phyloP scores from a whole-genome alignment of 2,329 filamentous ascomycete species.

The Ophioceras dolichostomum region DNA sequence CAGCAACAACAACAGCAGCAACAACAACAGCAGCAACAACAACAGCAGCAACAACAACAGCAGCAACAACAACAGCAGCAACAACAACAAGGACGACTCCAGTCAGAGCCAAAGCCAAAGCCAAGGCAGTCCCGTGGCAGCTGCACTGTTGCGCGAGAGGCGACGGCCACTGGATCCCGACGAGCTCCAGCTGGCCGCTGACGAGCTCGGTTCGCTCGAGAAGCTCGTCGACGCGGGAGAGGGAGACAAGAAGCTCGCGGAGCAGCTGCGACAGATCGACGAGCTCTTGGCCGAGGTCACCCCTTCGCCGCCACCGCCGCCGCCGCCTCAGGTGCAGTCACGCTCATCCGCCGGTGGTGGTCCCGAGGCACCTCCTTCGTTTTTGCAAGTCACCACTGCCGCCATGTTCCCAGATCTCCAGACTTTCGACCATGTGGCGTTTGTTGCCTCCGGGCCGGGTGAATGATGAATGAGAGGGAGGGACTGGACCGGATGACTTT shows the following conservation, averaged over 20 bases:
- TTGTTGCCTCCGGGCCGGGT: neutral
- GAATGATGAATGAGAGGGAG: too few relatives aligned
- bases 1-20: too few relatives aligned
- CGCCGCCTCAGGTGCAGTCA: too few relatives aligned
- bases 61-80: too few relatives aligned
- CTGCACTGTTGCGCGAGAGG: neutral
- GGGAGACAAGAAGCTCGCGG: neutral
- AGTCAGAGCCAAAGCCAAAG: too few relatives aligned
- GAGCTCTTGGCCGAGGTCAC: neutral
- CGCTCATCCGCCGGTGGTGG: too few relatives aligned
- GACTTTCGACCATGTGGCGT: neutral
- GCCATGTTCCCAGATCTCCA: neutral
- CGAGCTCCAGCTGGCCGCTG: neutral
- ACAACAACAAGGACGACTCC: too few relatives aligned
- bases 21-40: too few relatives aligned
- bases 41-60: too few relatives aligned
- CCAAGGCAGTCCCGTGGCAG: neutral
- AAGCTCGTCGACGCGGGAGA: neutral
- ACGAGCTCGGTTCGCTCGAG: neutral
- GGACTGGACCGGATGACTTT: neutral
- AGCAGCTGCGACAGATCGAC: neutral
- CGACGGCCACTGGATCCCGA: neutral
- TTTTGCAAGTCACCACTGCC: too few relatives aligned
- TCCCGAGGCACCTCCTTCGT: too few relatives aligned
- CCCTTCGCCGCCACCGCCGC: too few relatives aligned